Evolutionary conservation across 331 rosid species (phyloP).

Genomic region (Ulmus americana): DNA sequence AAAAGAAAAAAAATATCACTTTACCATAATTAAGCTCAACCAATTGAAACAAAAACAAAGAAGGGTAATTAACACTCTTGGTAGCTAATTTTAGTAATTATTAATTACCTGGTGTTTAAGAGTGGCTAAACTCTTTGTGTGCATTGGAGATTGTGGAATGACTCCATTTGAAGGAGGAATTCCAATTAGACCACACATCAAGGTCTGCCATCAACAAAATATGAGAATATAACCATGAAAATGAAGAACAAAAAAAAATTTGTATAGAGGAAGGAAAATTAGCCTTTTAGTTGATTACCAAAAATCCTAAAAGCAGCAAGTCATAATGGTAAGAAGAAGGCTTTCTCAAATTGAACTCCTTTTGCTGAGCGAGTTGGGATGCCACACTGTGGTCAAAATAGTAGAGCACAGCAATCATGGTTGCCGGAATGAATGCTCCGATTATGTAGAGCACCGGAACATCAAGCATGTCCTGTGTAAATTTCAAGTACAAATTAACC

Average conservation of each 20-base stretch:
- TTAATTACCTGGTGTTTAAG: slow-evolving; percentile 86
- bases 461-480: slow-evolving; percentile 69
- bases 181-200: slow-evolving; percentile 90
- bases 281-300: slow-evolving; percentile 43
- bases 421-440: slow-evolving; percentile 96
- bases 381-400: slow-evolving; percentile 98
- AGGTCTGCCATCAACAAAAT: slow-evolving; percentile 51
- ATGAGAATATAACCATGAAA: background rate
- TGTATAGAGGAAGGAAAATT: background rate
- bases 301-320: slow-evolving; percentile 76
- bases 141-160: slow-evolving; percentile 99
- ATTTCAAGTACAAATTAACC: slow-evolving; percentile 1
- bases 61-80: background rate
- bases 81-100: background rate
- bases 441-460: slow-evolving; percentile 78
- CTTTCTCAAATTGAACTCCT: slow-evolving; percentile 89
- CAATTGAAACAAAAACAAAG: background rate
- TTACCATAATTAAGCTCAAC: too few relatives aligned
- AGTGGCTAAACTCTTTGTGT: slow-evolving; percentile 94
- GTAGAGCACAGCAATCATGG: slow-evolving; percentile 95
- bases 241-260: background rate
- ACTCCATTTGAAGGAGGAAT: slow-evolving; percentile 96
- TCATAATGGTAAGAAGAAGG: slow-evolving; percentile 95
- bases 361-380: slow-evolving; percentile 94
- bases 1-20: slow-evolving; percentile 3